Evolutionary conservation across 148 eudicot genomes (phyloP).

Genomic region (Gaultheria prostrata): DNA sequence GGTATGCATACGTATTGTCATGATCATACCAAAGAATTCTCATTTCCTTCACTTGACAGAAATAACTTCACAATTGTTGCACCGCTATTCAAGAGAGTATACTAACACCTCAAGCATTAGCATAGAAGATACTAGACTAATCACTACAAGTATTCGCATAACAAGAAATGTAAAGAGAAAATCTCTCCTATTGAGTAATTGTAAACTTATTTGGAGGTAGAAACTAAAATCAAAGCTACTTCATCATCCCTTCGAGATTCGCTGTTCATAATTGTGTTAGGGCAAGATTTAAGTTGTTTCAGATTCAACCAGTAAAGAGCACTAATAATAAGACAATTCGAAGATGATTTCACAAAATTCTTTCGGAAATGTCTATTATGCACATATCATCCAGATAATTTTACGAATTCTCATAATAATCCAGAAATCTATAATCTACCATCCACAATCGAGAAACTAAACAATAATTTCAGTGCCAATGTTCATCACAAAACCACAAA

Average conservation of each 20-base stretch:
- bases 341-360: not conserved
- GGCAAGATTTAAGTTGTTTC: not conserved
- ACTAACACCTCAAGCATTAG: not conserved
- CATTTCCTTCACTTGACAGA: not conserved
- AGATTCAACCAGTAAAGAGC: not conserved
- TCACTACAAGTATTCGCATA: not conserved
- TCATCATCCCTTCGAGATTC: not conserved
- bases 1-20: not conserved
- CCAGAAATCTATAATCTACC: too few relatives aligned
- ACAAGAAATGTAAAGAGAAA: not conserved
- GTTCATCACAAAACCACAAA: not conserved
- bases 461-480: not conserved
- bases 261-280: not conserved
- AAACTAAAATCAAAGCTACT: not conserved
- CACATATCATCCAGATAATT: too few relatives aligned
- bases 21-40: not conserved
- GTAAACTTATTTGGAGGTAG: not conserved
- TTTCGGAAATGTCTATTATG: too few relatives aligned
- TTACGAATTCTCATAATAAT: too few relatives aligned
- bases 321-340: not conserved
- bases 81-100: not conserved
- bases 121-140: not conserved
- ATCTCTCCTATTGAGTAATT: not conserved
- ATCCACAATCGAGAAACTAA: too few relatives aligned
- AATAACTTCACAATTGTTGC: not conserved